phyloP scores from a whole-genome alignment of 805 yeast species.

The Saturnispora halmiae region DNA sequence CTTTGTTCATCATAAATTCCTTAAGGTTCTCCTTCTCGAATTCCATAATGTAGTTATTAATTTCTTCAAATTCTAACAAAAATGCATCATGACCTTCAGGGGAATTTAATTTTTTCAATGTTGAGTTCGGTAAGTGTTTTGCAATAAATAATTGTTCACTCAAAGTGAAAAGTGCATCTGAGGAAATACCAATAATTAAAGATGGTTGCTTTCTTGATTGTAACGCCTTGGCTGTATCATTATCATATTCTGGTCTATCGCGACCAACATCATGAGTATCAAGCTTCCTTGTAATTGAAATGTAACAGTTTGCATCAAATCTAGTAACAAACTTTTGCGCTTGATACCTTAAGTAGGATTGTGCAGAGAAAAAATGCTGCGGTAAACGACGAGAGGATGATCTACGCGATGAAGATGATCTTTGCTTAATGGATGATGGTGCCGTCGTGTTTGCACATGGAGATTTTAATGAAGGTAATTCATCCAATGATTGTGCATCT shows the following conservation, averaged over 20 bases:
- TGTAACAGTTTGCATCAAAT: conserved; percentile 95
- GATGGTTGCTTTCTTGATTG: conserved; percentile 61
- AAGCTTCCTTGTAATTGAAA: conserved; percentile 83
- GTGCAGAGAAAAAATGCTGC: conserved; percentile 81
- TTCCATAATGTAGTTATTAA: conserved; percentile 58
- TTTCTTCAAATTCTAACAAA: conserved; percentile 75
- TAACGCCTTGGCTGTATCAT: conserved; percentile 43
- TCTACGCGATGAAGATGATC: conserved; percentile 28
- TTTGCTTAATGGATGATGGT: conserved; percentile 1
- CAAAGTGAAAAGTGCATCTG: conserved; percentile 89
- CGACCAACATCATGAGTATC: conserved; percentile 94
- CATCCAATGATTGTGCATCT: conserved; percentile 16
- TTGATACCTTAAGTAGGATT: conserved; percentile 87
- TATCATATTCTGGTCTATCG: conserved; percentile 42
- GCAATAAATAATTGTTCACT: conserved; percentile 86
- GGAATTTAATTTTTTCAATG: conserved; percentile 65
- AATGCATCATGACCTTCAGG: conserved; percentile 99
- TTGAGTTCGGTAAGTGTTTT: conserved; percentile 58
- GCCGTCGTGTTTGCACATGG: not conserved
- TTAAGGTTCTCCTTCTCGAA: conserved; percentile 54
- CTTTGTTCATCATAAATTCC: conserved; percentile 48
- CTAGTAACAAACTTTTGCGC: conserved; percentile 83
- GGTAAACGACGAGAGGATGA: conserved; percentile 31
- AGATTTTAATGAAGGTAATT: not conserved
- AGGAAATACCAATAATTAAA: conserved; percentile 76